Base-by-base conservation (phyloP, 169 alveolate genomes). In the Plasmodium cynomolgi region DNA sequence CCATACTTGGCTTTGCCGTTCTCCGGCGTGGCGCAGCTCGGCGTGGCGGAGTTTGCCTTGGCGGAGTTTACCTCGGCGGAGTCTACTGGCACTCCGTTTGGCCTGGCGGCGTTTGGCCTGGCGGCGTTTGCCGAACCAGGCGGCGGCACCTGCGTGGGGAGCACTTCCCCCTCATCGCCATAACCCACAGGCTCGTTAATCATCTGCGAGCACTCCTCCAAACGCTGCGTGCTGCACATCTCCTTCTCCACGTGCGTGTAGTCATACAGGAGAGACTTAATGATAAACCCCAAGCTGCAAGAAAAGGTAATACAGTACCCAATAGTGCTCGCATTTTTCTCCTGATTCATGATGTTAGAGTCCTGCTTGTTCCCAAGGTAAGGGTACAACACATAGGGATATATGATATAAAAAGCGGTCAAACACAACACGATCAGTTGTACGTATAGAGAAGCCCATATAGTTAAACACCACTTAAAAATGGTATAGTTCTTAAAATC, bases 151-250 rank as follows among this genome's bases (percentile, higher is more conserved):
- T n/a, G n/a, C n/a, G n/a, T n/a, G n/a, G n/a, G n/a, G n/a, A n/a
- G 44, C 58, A 0, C n/a, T 0, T 5, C 77, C 15, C 15, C 34
- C n/a, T 79, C 75, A 13, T 79, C 94, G 1, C n/a, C 33, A 26
- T 17, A 50, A 0, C 29, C 13, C 31, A 29, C 74, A 4, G 33
- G 23, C 26, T 88, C 94, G 15, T 54, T 37, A 26, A 77, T 71
- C 71, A 82, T 91, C 8, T 82, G 83, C 0, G 92, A 47, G 4
- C 77, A 82, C n/a, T 91, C 95, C 47, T 91, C 92, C 39, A 91
- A 37, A n/a, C 95, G 44, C n/a, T 91, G 95, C 1, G 81, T 82
- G 31, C 95, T 81, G 17, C 97, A 95, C 97, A 95, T 95, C 71
- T 95, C 97, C 37, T 95, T 95, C 41, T 91, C 95, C 11, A 91